A percentile compares a stretch with the other conserved stretches of the same genome.
phyloP scores from a whole-genome alignment of 1,284 basidiomycete species.

The Farysia itapuensis region DNA sequence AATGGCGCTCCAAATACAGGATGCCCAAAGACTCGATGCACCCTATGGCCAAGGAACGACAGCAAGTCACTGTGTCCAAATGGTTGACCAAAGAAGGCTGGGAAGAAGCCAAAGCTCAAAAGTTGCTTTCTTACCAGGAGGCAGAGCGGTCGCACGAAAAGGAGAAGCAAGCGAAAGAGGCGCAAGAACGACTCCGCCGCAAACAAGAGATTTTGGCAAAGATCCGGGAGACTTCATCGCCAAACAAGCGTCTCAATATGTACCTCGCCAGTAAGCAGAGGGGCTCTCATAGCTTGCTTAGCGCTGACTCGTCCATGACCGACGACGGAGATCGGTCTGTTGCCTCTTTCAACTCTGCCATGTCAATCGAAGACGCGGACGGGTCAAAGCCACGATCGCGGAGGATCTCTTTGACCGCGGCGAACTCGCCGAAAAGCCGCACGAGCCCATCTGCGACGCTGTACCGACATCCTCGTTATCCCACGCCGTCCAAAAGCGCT shows the following conservation, averaged over 20 bases:
- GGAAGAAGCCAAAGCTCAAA: constrained; percentile 46
- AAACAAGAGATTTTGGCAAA: constrained; percentile 34
- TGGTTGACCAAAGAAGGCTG: constrained; percentile 49
- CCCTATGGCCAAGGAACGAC: constrained; percentile 43
- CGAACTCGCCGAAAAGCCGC: neutral
- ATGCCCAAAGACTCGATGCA: constrained; percentile 53
- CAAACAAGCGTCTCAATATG: constrained; percentile 26
- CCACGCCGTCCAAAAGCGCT: neutral
- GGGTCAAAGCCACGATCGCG: neutral
- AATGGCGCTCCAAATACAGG: constrained; percentile 48
- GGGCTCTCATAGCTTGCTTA: neutral
- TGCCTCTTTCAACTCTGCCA: neutral
- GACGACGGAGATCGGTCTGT: neutral
- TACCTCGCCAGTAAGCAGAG: constrained; percentile 8
- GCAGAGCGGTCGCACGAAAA: constrained; percentile 26
- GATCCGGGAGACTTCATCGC: constrained; percentile 28
- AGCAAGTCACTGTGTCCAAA: constrained; percentile 40
- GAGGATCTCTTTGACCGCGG: neutral
- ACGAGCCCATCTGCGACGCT: too few species aligned
- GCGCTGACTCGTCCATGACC: neutral
- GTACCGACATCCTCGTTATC: too few species aligned
- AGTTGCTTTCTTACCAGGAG: constrained; percentile 47
- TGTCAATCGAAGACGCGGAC: neutral
- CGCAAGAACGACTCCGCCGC: constrained; percentile 24
- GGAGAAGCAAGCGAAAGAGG: constrained; percentile 20